Conservation (phyloP, 306 rosid genomes). For the Quercus bicolor region DNA sequence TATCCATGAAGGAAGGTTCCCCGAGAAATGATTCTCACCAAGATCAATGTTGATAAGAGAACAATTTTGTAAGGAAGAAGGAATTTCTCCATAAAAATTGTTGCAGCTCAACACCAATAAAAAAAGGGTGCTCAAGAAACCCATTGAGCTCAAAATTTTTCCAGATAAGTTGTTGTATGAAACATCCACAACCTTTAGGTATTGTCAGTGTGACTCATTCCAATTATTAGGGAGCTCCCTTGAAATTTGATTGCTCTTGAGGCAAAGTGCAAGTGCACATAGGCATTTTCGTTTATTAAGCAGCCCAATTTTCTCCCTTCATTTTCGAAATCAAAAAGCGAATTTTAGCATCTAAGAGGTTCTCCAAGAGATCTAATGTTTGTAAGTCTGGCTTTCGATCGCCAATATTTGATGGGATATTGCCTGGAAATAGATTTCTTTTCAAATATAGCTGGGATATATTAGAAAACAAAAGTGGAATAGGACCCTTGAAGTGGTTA, state of each 20-base stretch:
- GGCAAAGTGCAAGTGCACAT: too few species aligned
- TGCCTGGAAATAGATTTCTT: conserved; percentile 11
- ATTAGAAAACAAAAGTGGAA: too few species aligned
- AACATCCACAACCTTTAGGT: neutral
- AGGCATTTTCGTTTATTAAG: too few species aligned
- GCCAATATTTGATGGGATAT: conserved; percentile 7
- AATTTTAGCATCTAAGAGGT: conserved; percentile 4
- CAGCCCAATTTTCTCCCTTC: too few species aligned
- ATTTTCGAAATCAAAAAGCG: neutral
- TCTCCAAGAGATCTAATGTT: neutral
- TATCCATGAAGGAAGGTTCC: neutral
- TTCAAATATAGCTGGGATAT: neutral
- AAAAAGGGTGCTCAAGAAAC: neutral
- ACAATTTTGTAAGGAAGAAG: neutral
- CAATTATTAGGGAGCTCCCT: conserved; percentile 9
- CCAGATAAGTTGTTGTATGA: conserved; percentile 6
- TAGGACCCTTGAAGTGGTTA: too few species aligned
- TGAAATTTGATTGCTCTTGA: neutral
- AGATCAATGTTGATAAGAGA: neutral
- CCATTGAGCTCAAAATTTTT: neutral
- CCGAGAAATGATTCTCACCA: neutral
- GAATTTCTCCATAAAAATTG: conserved; percentile 10
- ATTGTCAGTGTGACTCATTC: neutral
- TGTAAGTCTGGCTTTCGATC: neutral
- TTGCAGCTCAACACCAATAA: neutral